Evolutionary conservation across 2,329 filamentous ascomycete species (phyloP).

Genomic region (Ampelomyces quisqualis): DNA sequence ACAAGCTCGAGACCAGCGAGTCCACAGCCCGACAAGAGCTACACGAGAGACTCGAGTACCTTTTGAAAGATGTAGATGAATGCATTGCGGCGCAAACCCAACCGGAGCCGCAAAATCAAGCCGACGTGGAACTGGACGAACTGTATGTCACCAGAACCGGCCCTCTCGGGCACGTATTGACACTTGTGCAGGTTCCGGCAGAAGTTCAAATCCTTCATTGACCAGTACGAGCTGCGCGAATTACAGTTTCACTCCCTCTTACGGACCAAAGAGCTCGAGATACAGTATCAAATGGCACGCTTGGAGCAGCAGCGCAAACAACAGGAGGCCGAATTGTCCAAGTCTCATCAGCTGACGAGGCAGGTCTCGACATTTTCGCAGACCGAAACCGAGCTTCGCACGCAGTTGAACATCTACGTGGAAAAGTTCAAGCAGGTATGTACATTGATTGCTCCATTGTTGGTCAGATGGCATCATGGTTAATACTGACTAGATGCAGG

Average conservation of each 20-base stretch:
- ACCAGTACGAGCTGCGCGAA: slow-evolving; percentile 95
- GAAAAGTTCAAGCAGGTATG: slow-evolving; percentile 99
- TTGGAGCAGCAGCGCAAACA: slow-evolving; percentile 88
- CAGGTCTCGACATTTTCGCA: slow-evolving; percentile 96
- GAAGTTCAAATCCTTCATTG: slow-evolving; percentile 92
- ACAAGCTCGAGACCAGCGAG: slow-evolving; percentile 82
- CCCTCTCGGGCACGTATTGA: slow-evolving; percentile 10
- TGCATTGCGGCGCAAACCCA: slow-evolving; percentile 85
- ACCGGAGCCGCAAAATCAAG: slow-evolving; percentile 70
- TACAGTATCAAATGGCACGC: slow-evolving; percentile 85
- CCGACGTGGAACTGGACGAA: slow-evolving; percentile 87
- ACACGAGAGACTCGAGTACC: slow-evolving; percentile 77
- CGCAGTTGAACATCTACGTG: slow-evolving; percentile 96
- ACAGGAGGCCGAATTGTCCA: slow-evolving; percentile 76
- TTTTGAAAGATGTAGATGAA: slow-evolving; percentile 82
- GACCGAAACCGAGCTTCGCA: slow-evolving; percentile 89
- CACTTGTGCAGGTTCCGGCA: slow-evolving; percentile 56
- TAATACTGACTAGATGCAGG: slow-evolving; percentile 64
- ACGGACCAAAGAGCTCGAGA: slow-evolving; percentile 92
- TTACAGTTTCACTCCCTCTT: slow-evolving; percentile 90
- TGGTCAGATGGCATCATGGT: slow-evolving; percentile 39
- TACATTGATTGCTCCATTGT: slow-evolving; percentile 15
- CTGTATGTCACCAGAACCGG: slow-evolving; percentile 59
- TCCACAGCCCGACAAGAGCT: slow-evolving; percentile 79
- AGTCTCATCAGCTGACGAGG: slow-evolving; percentile 80